Conservation (phyloP, 768 basidiomycete genomes). For the Lactifluus echinatus region DNA sequence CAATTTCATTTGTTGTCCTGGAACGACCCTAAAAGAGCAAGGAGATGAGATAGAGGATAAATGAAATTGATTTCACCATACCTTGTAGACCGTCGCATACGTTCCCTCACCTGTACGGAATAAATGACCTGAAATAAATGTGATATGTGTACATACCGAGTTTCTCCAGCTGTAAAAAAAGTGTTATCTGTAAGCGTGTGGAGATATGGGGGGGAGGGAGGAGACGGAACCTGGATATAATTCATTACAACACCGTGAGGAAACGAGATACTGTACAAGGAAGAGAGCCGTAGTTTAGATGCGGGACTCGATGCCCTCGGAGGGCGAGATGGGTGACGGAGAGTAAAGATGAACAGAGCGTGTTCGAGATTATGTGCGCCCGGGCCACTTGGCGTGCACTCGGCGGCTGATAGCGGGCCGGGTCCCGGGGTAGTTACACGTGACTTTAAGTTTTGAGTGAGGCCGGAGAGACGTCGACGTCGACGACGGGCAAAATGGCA, state of each 20-base stretch:
- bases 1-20: conserved; percentile 95
- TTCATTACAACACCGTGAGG: conserved; percentile 32
- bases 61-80: conserved; percentile 26
- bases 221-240: conserved; percentile 59
- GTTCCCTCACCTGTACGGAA: conserved; percentile 67
- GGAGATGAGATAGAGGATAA: conserved; percentile 1
- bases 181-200: conserved; percentile 10
- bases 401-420: neutral
- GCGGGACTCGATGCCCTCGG: neutral
- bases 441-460: neutral
- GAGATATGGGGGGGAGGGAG: conserved; percentile 6
- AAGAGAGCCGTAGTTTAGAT: neutral
- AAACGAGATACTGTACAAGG: neutral
- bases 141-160: conserved; percentile 40
- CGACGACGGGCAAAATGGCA: too few species aligned
- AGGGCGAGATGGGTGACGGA: neutral
- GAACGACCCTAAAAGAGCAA: conserved; percentile 67
- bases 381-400: too few species aligned
- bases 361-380: neutral
- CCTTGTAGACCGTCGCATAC: conserved; percentile 97
- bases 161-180: conserved; percentile 65
- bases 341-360: neutral
- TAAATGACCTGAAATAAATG: neutral
- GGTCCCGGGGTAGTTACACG: neutral
- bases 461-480: too few species aligned